Conservation (phyloP, 129 eudicot species). For the Flaveria robusta region DNA sequence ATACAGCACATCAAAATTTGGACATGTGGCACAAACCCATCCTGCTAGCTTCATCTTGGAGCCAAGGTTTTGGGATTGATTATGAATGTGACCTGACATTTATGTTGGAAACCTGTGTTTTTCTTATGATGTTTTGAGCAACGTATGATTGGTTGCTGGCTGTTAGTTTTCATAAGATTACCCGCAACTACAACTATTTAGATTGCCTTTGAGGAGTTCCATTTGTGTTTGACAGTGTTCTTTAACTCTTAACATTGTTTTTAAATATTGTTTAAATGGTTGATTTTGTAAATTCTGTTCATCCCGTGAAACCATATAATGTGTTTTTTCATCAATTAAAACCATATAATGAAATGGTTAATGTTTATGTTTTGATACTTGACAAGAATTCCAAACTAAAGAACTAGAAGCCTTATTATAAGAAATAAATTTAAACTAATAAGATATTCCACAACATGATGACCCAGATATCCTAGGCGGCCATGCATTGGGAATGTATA, state of each 20-base stretch:
- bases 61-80: constrained; percentile 30
- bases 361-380: no score
- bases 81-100: constrained; percentile 4
- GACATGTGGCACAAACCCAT: constrained; percentile 54
- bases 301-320: no score
- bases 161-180: background rate
- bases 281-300: background rate
- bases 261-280: constrained; percentile 20
- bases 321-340: no score
- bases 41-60: constrained; percentile 74
- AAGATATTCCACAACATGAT: no score
- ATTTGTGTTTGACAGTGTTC: constrained; percentile 4
- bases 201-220: background rate
- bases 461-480: no score
- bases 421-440: no score
- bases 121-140: constrained; percentile 21
- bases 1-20: constrained; percentile 69
- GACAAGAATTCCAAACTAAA: no score
- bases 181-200: constrained; percentile 5
- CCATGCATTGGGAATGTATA: no score
- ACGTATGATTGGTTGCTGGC: constrained; percentile 22
- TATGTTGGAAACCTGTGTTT: background rate
- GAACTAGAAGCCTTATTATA: no score
- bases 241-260: constrained; percentile 7
- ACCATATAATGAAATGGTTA: no score